Percentiles rank a stretch among this genome's conserved stretches.
These are phyloP conservation scores for Modicella reniformis DNA, from an alignment of 371 early-diverging fungal species.

Conservation along the genomic window DNA sequence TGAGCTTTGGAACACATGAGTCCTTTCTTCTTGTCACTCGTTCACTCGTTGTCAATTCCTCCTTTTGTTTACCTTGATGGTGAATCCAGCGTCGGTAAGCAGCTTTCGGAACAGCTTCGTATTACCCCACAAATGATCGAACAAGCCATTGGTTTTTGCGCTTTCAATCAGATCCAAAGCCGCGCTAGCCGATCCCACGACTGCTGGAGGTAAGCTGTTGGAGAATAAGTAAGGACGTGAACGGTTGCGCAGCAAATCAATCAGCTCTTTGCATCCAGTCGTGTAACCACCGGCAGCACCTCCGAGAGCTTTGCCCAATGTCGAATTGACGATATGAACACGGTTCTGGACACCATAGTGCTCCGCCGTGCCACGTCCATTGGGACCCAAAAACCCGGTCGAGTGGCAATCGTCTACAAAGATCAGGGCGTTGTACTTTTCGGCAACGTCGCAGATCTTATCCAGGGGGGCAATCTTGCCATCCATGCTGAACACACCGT, in stretches of 20 bases:
- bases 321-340: conserved; percentile 72
- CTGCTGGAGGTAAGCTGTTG: conserved; percentile 71
- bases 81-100: conserved; percentile 66
- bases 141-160: conserved; percentile 55
- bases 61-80: conserved; percentile 51
- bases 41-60: too few relatives aligned
- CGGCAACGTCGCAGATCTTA: conserved; percentile 70
- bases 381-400: conserved; percentile 70
- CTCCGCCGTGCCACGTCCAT: conserved; percentile 70
- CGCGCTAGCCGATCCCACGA: conserved; percentile 70
- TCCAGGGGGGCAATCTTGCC: conserved; percentile 68
- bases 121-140: conserved; percentile 62
- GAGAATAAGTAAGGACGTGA: conserved; percentile 73
- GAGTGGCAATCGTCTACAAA: conserved; percentile 76
- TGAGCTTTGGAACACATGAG: too few relatives aligned
- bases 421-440: conserved; percentile 68
- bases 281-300: conserved; percentile 76
- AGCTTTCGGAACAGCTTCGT: conserved; percentile 61
- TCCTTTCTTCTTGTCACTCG: too few relatives aligned
- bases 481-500: conserved; percentile 77
- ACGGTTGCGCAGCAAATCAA: conserved; percentile 65
- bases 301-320: conserved; percentile 74
- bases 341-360: conserved; percentile 65
- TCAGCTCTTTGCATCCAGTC: conserved; percentile 59
- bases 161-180: conserved; percentile 64